Evolutionary conservation across 78 protist genomes (phyloP), one percentile per base, ranked within the genome.

Genomic region (Diacronema lutheri): DNA sequence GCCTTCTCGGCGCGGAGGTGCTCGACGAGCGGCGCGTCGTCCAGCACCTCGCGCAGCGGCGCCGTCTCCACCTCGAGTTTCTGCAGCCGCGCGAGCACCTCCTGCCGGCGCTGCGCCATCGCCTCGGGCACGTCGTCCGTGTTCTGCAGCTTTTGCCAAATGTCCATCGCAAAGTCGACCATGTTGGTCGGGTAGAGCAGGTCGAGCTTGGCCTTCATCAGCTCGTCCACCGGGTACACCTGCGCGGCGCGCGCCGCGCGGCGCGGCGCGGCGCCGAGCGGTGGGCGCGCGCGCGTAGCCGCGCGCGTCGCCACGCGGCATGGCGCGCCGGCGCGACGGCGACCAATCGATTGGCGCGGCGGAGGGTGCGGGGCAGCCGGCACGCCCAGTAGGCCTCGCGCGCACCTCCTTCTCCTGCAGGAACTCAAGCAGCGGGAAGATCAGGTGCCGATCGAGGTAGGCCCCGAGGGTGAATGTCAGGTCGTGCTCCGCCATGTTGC

Each of bases 391-490:
- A n/a, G n/a, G n/a, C n/a, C n/a, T n/a, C n/a, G n/a, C n/a, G n/a
- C n/a, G n/a, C n/a, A n/a, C n/a, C 35, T 57, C 12, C 44, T n/a
- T 23, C 25, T 19, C 4, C 26, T 16, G 6, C 46, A 73, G 81
- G 38, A 46, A 50, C 25, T 41, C 58, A 29, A 73, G 62, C 64
- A 73, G 20, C 10, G 81, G 81, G 41, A 73, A 7, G 25, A 73
- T 0, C 81, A 73, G 3, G 81, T 73, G 81, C 64, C 81, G 60
- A n/a, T 73, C 81, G n/a, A 73, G 37, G 62, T 16, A 73, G 19
- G 7, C 9, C 40, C 64, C 81, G 25, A 73, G 25, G 19, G 81
- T 73, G n/a, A 0, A 29, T 16, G 81, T 73, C 21, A 73, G 64
- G 40, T 73, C 81, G 19, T 23, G 84, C 64, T n/a, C n/a, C n/a